Base-by-base conservation (phyloP, 352 stramenopile species). In the Pythium rishiriense region DNA sequence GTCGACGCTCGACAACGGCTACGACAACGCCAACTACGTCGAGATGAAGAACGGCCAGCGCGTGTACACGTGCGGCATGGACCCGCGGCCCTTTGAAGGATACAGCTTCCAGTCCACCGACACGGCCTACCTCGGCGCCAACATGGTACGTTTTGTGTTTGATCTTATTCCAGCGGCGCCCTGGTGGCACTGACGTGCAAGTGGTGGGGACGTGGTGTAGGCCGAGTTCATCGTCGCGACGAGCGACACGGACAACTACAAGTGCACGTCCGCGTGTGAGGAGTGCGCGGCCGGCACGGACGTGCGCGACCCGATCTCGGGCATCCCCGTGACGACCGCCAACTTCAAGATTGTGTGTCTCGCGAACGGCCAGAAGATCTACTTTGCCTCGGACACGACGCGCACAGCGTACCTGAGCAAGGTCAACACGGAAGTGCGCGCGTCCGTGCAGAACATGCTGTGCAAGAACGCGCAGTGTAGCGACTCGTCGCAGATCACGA, bases 1-100 rank as follows among this genome's bases (percentile, higher is more conserved):
- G 62, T 63, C 62, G 3, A 63, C 54, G 25, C 33, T 69, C 22
- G n/a, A 45, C 22, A 43, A 31, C 14, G 66, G 66, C 53, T 73
- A 73, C 52, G 55, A 68, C 47, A 72, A 72, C 55, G 57, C 33
- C 37, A 70, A 68, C 65, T 78, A 62, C 19, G 48, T 78, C 37
- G 22, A 73, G 43, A 83, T 94, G 31, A 65, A 86, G 29, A 83
- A 85, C 57, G 78, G 85, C 64, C 85, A 94, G 70, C 71, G 72
- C 58, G 64, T 94, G 22, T 94, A 89, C 73, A 83, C 85, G 22
- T 94, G 85, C 55, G 85, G 91, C 64, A 94, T 94, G 85, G 85
- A 85, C 0, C 89, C 73, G 79, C 61, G 61, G 12, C 11, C 51
- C 10, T 62, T 68, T 17, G 50, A 61, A 24, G 51, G 72, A 56